These are phyloP conservation scores for Hortiboletus flavorubellus DNA, from an alignment of 768 basidiomycete genomes.

Conservation along the genomic window DNA sequence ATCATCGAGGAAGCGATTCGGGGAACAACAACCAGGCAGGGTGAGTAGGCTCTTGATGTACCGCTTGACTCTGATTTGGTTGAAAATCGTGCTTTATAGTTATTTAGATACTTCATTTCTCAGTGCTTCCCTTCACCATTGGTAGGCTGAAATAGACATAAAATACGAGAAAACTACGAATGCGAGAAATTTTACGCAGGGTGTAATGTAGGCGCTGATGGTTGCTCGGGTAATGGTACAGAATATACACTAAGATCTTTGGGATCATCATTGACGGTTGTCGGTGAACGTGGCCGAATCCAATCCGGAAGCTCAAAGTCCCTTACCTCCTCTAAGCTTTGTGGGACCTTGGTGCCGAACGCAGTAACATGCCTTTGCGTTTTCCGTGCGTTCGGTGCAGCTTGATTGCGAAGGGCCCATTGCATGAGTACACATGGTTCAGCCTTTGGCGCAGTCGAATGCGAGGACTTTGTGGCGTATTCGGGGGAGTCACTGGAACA, in stretches of 20 bases:
- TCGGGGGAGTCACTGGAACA: constrained; percentile 24
- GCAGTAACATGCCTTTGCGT: constrained; percentile 53
- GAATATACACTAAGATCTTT: constrained; percentile 4
- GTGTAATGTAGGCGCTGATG: constrained; percentile 13
- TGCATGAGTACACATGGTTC: constrained; percentile 42
- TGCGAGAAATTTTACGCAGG: constrained; percentile 3
- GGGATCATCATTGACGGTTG: neutral
- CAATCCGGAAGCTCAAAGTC: constrained; percentile 61
- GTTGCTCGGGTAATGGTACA: neutral
- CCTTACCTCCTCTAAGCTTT: constrained; percentile 41
- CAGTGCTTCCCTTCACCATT: neutral
- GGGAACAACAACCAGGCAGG: constrained; percentile 5
- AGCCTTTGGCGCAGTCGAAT: constrained; percentile 13
- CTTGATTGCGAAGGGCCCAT: constrained; percentile 48
- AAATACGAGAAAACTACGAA: constrained; percentile 20
- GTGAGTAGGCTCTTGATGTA: constrained; percentile 4
- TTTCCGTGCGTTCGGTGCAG: constrained; percentile 43
- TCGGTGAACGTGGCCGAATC: constrained; percentile 35
- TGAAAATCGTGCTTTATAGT: constrained; percentile 5
- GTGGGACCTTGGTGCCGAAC: constrained; percentile 59
- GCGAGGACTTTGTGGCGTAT: constrained; percentile 10
- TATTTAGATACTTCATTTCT: constrained; percentile 6
- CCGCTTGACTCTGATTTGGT: neutral
- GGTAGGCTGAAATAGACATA: constrained; percentile 29
- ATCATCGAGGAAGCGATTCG: constrained; percentile 32